Base-by-base conservation (phyloP, 805 yeast genomes). In the Yarrowia alimentaria region DNA sequence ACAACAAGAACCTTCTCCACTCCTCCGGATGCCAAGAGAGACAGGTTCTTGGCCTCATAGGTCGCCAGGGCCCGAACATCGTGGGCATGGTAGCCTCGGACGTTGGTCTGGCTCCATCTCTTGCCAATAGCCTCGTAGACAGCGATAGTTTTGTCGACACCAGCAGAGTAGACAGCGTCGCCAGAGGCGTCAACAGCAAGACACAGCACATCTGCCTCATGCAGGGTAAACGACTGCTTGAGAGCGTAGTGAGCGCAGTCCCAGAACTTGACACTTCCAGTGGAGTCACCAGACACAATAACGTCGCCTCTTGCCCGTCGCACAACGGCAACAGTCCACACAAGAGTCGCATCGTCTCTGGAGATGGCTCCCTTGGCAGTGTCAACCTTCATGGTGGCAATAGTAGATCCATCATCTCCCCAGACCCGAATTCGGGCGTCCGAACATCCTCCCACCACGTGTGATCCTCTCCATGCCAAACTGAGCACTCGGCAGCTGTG, bases 261-360 rank as follows among this genome's bases (percentile, higher is more conserved):
- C 99, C 99, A 93, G 57, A 93, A 77, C 66, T 91, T 91, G 48
- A 93, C 78, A 7, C 85, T 75, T 1, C 99, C 99, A 1, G 97
- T 91, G 5, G 97, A 89, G 68, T 93, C 99, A 51, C 98, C 99
- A 54, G 89, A 80, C n/a, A 87, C 94, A 53, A 93, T 76, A 3
- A 25, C 24, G 13, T 47, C 33, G 64, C 88, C 47, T 51, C 78
- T 73, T 43, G 77, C 76, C 32, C 71, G 64, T 5, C 83, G 80
- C 53, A 90, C 68, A 24, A 81, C 80, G 35, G 75, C 59, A 1
- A 93, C 80, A 26, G 88, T 75, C 99, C 99, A 93, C 6, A 93
- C 93, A 55, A 93, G 72, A 3, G 98, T 89, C 50, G 93, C 80
- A 63, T 86, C 96, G 26, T 32, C 60, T 7, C 30, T 32, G 2